A percentile compares a stretch with the other conserved stretches of the same genome.
Conservation (phyloP, 805 yeast species). For the Yarrowia deformans region DNA sequence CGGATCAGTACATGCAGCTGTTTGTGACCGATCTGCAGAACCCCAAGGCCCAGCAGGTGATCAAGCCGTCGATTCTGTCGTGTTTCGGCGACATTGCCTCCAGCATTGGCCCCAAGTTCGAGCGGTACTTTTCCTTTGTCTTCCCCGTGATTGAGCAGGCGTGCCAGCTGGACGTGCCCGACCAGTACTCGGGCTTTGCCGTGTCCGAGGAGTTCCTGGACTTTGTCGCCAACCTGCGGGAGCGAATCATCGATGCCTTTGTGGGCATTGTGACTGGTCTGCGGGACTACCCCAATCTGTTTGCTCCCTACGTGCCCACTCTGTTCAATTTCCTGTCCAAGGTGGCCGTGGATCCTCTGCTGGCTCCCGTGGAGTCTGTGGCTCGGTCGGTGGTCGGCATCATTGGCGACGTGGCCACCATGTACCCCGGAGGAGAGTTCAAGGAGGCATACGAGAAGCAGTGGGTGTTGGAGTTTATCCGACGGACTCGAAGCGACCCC, state of each 20-base stretch:
- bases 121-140: slow-evolving; percentile 77
- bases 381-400: slow-evolving; percentile 87
- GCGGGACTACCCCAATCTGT: slow-evolving; percentile 67
- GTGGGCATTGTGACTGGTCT: slow-evolving; percentile 96
- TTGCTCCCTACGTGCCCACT: slow-evolving; percentile 69
- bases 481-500: slow-evolving; percentile 70
- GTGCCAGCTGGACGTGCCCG: slow-evolving; percentile 44
- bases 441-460: slow-evolving; percentile 68
- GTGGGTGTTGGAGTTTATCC: slow-evolving; percentile 83
- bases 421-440: slow-evolving; percentile 81
- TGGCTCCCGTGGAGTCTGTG: slow-evolving; percentile 70
- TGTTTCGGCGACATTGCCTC: slow-evolving; percentile 97
- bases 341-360: slow-evolving; percentile 64
- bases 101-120: slow-evolving; percentile 78
- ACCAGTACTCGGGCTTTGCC: slow-evolving; percentile 52
- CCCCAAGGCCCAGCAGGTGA: slow-evolving; percentile 73
- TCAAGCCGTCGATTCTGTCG: slow-evolving; percentile 86
- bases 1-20: slow-evolving; percentile 81
- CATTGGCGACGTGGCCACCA: slow-evolving; percentile 89
- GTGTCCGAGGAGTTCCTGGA: slow-evolving; percentile 77
- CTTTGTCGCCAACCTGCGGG: slow-evolving; percentile 73
- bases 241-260: slow-evolving; percentile 92
- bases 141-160: slow-evolving; percentile 67
- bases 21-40: slow-evolving; percentile 76
- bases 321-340: slow-evolving; percentile 73